Evolutionary conservation across 352 stramenopile species (phyloP), one percentile per base, ranked within the genome.

Genomic region (Globisporangium spinosum): DNA sequence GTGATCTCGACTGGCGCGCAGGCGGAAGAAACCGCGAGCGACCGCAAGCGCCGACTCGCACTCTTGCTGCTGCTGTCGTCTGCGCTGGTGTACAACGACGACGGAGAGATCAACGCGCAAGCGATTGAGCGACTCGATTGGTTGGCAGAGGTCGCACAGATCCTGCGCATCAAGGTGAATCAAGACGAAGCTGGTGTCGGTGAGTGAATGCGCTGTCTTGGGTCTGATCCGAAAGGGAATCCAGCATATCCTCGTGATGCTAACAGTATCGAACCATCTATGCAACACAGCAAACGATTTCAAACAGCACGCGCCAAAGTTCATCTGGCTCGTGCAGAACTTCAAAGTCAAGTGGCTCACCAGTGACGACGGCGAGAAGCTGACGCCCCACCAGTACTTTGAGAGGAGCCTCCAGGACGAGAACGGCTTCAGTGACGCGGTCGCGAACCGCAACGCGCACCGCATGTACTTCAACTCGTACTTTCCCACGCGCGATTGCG

Each of bases 301-400:
- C 29, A 71, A 71, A 53, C 40, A 74, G 13, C 78, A 89, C 60
- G 75, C 82, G 17, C 83, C 83, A 10, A 83, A 80, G 62, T 75
- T 91, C 43, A 58, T 91, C n/a, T 91, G 81, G 81, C 49, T 90
- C 23, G 68, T 72, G 49, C 80, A 72, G 53, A 90, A 91, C 58
- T 78, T 78, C 67, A 91, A 91, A 54, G 58, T 90, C 65, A 90
- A 91, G 70, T 91, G 83, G 83, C 81, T 89, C 58, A 77, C 67
- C 25, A 63, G 64, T 13, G 64, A 58, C 1, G 72, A 78, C 23
- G 78, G 81, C 63, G 70, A 77, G 32, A 89, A 82, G 57, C n/a
- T 85, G 49, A 79, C 71, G 20, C 68, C 80, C 22, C 64, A 58
- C 13, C 59, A 89, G 74, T 92, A 90, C 62, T 71, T 92, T 13